Evolutionary conservation across 805 yeast species (phyloP).

Genomic region (Candida silvatica): DNA sequence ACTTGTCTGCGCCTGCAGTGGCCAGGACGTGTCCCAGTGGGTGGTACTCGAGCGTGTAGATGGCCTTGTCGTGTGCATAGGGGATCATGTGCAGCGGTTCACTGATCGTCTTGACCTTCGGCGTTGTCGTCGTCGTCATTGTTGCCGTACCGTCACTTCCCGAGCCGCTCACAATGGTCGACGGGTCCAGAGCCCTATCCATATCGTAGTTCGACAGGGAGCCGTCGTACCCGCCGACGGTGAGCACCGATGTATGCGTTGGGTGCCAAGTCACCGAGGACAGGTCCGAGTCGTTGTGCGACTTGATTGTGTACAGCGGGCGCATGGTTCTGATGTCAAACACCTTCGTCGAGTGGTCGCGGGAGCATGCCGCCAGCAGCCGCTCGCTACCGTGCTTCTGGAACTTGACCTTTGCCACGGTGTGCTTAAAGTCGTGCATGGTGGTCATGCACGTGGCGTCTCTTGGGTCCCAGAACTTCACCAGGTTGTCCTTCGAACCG

Average conservation of each 20-base stretch:
- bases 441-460: conserved; percentile 67
- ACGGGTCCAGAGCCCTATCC: conserved; percentile 36
- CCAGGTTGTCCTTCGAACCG: conserved; percentile 91
- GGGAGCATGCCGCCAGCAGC: conserved; percentile 74
- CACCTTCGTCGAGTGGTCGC: conserved; percentile 82
- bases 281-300: conserved; percentile 69
- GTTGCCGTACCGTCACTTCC: conserved; percentile 4
- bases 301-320: conserved; percentile 63
- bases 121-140: conserved; percentile 16
- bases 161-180: neutral
- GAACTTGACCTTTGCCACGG: conserved; percentile 78
- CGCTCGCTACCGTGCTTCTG: conserved; percentile 64
- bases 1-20: conserved; percentile 89
- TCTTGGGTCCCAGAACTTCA: conserved; percentile 96
- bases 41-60: conserved; percentile 84
- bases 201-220: conserved; percentile 68
- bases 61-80: conserved; percentile 89
- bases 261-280: conserved; percentile 93
- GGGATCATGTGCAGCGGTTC: conserved; percentile 52
- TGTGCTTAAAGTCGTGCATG: conserved; percentile 86
- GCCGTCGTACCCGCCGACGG: conserved; percentile 89
- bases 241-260: conserved; percentile 63
- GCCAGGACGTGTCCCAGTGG: conserved; percentile 89
- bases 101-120: conserved; percentile 5
- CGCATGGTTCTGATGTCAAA: conserved; percentile 85